Percentiles rank a stretch among this genome's conserved stretches.
phyloP scores from a whole-genome alignment of 108 stramenopile species.

The Nannochloropsis salina region DNA sequence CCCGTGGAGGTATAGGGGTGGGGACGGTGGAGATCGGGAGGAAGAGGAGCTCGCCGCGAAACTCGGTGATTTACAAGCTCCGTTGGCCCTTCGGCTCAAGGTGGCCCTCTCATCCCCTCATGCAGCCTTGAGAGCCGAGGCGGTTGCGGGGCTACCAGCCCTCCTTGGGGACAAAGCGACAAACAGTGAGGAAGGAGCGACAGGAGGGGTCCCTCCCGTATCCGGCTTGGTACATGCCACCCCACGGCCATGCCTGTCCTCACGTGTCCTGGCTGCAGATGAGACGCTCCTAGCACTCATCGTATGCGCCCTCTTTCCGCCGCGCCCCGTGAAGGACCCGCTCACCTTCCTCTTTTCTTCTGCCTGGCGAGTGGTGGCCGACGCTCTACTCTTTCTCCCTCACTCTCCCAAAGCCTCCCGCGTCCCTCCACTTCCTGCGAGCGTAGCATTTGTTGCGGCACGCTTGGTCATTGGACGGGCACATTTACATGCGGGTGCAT shows the following conservation, averaged over 20 bases:
- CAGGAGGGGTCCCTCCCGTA: background rate
- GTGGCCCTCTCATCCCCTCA: constrained; percentile 11
- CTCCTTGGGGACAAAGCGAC: background rate
- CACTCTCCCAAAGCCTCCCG: background rate
- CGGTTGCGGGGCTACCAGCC: background rate
- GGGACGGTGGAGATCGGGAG: background rate
- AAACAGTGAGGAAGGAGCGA: background rate
- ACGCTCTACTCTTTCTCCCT: constrained; percentile 12
- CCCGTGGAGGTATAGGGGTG: background rate
- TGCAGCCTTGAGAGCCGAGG: background rate
- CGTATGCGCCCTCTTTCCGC: background rate
- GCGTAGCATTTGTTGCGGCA: constrained; percentile 4
- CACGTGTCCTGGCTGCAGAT: background rate
- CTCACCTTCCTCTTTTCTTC: background rate
- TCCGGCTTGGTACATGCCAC: background rate
- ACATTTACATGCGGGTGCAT: background rate
- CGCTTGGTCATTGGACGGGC: background rate
- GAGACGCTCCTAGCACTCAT: background rate
- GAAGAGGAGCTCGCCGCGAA: background rate
- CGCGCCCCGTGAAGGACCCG: background rate
- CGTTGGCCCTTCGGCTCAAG: background rate
- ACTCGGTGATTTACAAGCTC: background rate
- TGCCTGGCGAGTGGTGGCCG: background rate
- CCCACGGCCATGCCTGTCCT: background rate
- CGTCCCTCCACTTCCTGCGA: background rate